phyloP scores from a whole-genome alignment of 129 eudicot genomes.

The Helichrysum umbraculigerum region DNA sequence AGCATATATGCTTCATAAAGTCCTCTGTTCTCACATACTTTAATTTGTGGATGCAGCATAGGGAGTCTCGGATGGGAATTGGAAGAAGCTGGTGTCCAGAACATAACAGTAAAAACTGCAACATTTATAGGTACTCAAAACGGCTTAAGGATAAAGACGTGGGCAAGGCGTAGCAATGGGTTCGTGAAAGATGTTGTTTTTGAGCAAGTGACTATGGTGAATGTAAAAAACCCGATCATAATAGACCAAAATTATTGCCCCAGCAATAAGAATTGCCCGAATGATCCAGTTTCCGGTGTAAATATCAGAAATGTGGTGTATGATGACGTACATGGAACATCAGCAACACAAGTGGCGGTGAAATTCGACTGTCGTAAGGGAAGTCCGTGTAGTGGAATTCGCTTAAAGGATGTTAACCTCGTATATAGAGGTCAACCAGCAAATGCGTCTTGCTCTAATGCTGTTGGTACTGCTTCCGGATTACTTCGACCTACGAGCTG shows the following conservation, averaged over 20 bases:
- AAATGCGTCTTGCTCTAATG: constrained; percentile 40
- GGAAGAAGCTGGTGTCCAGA: constrained; percentile 48
- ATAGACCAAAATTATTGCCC: constrained; percentile 60
- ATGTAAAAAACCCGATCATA: constrained; percentile 46
- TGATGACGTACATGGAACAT: constrained; percentile 23
- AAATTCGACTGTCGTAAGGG: constrained; percentile 35
- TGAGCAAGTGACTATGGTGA: constrained; percentile 36
- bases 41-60: constrained; percentile 33
- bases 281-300: constrained; percentile 20
- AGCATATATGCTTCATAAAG: too few species aligned
- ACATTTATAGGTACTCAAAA: constrained; percentile 40
- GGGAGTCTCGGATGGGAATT: constrained; percentile 49
- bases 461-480: constrained; percentile 37
- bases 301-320: constrained; percentile 11
- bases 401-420: constrained; percentile 36
- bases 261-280: constrained; percentile 32
- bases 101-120: constrained; percentile 42
- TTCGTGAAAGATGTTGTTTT: constrained; percentile 41
- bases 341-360: constrained; percentile 26
- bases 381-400: constrained; percentile 45
- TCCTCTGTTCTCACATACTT: background rate
- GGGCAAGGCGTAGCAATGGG: constrained; percentile 46
- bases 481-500: constrained; percentile 40
- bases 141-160: constrained; percentile 54
- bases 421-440: constrained; percentile 23